Conservation (phyloP, 129 eudicot species). For the Artemisia tridentata region DNA sequence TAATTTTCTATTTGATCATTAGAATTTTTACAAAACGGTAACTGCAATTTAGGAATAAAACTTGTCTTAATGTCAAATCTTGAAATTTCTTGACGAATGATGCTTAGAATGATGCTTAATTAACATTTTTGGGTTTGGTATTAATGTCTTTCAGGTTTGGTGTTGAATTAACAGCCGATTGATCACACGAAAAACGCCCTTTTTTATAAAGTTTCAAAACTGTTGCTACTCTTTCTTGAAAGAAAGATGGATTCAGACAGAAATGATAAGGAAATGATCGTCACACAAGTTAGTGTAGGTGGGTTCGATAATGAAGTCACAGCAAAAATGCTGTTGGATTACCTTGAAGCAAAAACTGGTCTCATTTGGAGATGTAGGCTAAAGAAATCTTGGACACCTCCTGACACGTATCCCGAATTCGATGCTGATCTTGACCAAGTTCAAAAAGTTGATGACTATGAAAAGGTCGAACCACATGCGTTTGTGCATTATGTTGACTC, state of each 20-base stretch:
- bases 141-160: conserved; percentile 6
- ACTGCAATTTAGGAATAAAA: neutral
- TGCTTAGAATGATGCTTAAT: neutral
- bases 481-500: conserved; percentile 59
- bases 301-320: conserved; percentile 48
- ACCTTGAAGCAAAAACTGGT: conserved; percentile 51
- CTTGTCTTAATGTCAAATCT: neutral
- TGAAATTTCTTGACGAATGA: neutral
- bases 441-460: conserved; percentile 31
- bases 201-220: neutral
- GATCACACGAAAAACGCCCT: neutral
- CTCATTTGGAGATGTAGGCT: conserved; percentile 54
- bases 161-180: neutral
- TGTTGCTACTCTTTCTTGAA: neutral
- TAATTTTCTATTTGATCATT: conserved; percentile 3
- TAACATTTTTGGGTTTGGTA: conserved; percentile 4
- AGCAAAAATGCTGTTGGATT: conserved; percentile 49
- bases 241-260: conserved; percentile 46
- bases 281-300: conserved; percentile 58
- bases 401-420: conserved; percentile 50
- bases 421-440: conserved; percentile 25
- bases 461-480: conserved; percentile 65
- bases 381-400: conserved; percentile 72
- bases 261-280: conserved; percentile 33
- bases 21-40: neutral